Evolutionary conservation across 2,329 filamentous ascomycete species (phyloP).

Genomic region (Hypoxylon sp.): DNA sequence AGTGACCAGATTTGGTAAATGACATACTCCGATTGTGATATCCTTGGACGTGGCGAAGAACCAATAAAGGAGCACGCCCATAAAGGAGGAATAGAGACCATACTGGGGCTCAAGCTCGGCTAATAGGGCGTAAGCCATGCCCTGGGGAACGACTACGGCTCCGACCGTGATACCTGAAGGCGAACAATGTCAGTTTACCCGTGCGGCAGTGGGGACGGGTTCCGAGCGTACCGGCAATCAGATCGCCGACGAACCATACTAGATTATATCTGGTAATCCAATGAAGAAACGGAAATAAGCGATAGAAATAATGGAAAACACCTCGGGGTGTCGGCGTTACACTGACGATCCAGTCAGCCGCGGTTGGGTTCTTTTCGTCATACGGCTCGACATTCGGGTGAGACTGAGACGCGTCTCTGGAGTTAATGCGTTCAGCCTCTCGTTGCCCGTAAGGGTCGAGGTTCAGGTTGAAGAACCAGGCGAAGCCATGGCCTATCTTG

Average conservation of each 20-base stretch:
- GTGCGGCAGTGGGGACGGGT: slow-evolving; percentile 34
- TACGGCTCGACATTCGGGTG: slow-evolving; percentile 73
- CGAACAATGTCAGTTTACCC: slow-evolving; percentile 37
- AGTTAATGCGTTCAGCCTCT: slow-evolving; percentile 68
- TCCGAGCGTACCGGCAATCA: slow-evolving; percentile 77
- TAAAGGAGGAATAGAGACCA: slow-evolving; percentile 59
- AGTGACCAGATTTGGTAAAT: not conserved
- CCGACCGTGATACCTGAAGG: slow-evolving; percentile 61
- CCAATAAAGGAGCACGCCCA: slow-evolving; percentile 56
- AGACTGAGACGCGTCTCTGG: slow-evolving; percentile 52
- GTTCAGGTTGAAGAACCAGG: slow-evolving; percentile 84
- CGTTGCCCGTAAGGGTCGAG: slow-evolving; percentile 59
- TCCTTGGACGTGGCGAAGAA: slow-evolving; percentile 59
- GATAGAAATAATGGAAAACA: slow-evolving; percentile 70
- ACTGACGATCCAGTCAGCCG: slow-evolving; percentile 76
- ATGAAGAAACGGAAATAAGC: slow-evolving; percentile 84
- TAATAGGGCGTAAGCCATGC: slow-evolving; percentile 66
- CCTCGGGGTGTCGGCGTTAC: slow-evolving; percentile 70
- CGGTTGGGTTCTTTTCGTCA: slow-evolving; percentile 82
- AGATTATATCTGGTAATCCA: slow-evolving; percentile 92
- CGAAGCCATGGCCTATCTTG: slow-evolving; percentile 77
- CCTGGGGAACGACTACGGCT: slow-evolving; percentile 67
- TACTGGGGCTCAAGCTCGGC: slow-evolving; percentile 63
- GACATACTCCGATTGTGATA: slow-evolving; percentile 80
- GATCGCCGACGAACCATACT: slow-evolving; percentile 87